Conservation (phyloP, 2,329 filamentous ascomycete genomes). For the Diplocarpon mali region DNA sequence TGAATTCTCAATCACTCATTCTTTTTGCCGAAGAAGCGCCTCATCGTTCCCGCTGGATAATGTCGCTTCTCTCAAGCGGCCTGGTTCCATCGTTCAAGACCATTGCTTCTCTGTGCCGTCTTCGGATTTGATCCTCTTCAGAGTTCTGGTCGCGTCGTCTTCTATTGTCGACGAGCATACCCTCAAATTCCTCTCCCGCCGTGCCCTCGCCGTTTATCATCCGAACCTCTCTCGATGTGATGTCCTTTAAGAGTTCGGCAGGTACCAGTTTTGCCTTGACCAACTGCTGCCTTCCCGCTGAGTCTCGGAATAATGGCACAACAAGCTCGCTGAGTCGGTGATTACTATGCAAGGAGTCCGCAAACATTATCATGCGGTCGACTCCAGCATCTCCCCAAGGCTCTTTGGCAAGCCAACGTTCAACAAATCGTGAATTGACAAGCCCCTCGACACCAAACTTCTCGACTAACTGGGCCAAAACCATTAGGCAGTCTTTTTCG, state of each 20-base stretch:
- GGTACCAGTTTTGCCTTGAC: conserved; percentile 22
- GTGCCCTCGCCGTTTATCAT: conserved; percentile 41
- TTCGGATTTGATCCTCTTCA: conserved; percentile 61
- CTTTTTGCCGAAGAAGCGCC: neutral
- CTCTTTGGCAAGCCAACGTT: conserved; percentile 64
- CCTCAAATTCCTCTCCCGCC: conserved; percentile 28
- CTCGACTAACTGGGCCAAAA: conserved; percentile 47
- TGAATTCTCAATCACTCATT: neutral
- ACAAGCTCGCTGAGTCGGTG: conserved; percentile 34
- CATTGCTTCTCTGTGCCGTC: conserved; percentile 77
- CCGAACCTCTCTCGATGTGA: conserved; percentile 35
- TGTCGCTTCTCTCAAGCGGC: conserved; percentile 63
- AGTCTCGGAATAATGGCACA: conserved; percentile 29
- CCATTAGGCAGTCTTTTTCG: conserved; percentile 48
- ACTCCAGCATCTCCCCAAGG: conserved; percentile 51
- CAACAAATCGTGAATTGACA: conserved; percentile 53
- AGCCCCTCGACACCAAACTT: conserved; percentile 41
- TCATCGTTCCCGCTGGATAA: conserved; percentile 46
- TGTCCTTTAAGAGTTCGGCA: conserved; percentile 24
- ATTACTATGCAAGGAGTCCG: conserved; percentile 18
- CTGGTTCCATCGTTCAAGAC: conserved; percentile 79
- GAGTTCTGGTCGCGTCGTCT: conserved; percentile 41
- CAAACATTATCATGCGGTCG: conserved; percentile 43
- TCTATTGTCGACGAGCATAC: conserved; percentile 26
- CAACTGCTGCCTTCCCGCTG: conserved; percentile 19